Evolutionary conservation across 2,329 filamentous ascomycete genomes (phyloP), one percentile per base, ranked within the genome.

Genomic region (Colletotrichum godetiae): DNA sequence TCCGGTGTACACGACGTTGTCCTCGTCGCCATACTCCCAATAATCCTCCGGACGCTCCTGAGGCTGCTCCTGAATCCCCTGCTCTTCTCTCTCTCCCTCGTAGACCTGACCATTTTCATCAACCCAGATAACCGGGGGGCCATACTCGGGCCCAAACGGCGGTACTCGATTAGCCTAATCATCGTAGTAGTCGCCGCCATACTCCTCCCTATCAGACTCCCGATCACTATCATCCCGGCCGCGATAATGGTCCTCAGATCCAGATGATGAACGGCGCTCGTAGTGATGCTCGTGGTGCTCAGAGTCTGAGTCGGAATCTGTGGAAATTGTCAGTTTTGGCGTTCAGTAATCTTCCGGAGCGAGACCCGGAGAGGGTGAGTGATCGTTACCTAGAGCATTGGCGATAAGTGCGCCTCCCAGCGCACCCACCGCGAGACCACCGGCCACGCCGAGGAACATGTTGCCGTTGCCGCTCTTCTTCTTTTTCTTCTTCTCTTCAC

Each of bases 391-490:
- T 15, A 90, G 75, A 66, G 88, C 88, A 77, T 91, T 84, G 13
- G 86, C 87, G 69, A 92, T 80, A 46, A 90, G 78, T 4, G 89
- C 91, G 59, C 90, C 90, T 12, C 88, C 91, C 42, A 90, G 78
- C 56, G 85, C 88, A 74, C 89, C 89, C 10, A 86, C 82, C 0
- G 88, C 90, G 33, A 91, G 74, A 78, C 90, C 91, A 56, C 86
- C 91, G 6, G 88, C 88, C 65, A 87, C 90, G 27, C 86, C 89
- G 49, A 89, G 82, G 24, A 91, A 79, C 77, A 89, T 84, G 77
- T 87, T 86, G 46, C 86, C 86, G 67, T 84, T 85, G 31, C 86
- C 85, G 60, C 85, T 84, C 59, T 82, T 82, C 67, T 81, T 80
- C 76, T 84, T 81, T 74, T 82, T 58, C 12, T 68, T 69, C 62